Evolutionary conservation across 257 asterid genomes (phyloP).

Genomic region (Nicotiana obtusifolia): DNA sequence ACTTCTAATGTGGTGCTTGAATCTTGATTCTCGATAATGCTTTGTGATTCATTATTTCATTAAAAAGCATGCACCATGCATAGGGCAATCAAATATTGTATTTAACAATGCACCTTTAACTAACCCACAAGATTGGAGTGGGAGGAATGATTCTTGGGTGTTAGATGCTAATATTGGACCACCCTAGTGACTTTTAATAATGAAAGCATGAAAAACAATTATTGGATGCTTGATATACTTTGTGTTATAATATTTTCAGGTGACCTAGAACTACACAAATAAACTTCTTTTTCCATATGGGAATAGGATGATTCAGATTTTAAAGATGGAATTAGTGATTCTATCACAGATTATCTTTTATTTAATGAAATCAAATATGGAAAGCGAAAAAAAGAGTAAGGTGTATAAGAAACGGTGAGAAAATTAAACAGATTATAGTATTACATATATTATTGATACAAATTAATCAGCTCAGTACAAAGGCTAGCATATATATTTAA

Average conservation of each 20-base stretch:
- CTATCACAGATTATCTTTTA: too few relatives aligned
- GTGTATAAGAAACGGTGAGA: too few relatives aligned
- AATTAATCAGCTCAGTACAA: not conserved
- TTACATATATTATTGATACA: not conserved
- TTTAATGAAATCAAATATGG: too few relatives aligned
- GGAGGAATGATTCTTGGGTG: not conserved
- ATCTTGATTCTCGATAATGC: slow-evolving; percentile 2
- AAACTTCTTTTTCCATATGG: not conserved
- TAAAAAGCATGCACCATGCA: not conserved
- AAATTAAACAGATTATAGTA: too few relatives aligned
- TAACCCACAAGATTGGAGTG: not conserved
- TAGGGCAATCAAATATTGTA: not conserved
- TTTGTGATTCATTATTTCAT: slow-evolving; percentile 3
- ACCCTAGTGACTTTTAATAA: not conserved
- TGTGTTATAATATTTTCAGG: not conserved
- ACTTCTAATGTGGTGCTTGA: not conserved
- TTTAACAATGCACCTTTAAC: not conserved
- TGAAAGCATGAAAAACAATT: not conserved
- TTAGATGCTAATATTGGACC: slow-evolving; percentile 1
- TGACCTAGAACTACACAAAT: not conserved
- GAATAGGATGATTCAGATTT: not conserved
- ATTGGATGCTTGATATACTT: not conserved
- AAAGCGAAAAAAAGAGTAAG: too few relatives aligned
- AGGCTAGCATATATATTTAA: too few relatives aligned
- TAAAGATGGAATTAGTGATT: not conserved